Percentiles rank a stretch among this genome's conserved stretches.
phyloP scores from a whole-genome alignment of 768 basidiomycete species.

The Chalciporus piperatus region DNA sequence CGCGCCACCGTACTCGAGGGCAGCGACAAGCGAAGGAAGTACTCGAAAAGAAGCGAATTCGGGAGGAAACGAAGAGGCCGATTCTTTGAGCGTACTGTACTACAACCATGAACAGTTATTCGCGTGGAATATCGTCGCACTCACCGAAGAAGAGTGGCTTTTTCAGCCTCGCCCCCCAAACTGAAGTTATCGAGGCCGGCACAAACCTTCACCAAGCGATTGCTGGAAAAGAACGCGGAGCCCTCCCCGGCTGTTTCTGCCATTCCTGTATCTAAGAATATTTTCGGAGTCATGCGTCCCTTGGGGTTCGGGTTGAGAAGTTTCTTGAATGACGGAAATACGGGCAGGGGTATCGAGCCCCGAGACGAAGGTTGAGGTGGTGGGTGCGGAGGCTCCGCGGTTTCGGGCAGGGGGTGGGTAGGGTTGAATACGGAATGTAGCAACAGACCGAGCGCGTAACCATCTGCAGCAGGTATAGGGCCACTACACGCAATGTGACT shows the following conservation, averaged over 20 bases:
- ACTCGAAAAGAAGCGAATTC: slow-evolving; percentile 84
- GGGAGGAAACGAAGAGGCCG: slow-evolving; percentile 73
- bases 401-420: slow-evolving; percentile 63
- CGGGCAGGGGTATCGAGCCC: slow-evolving; percentile 66
- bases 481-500: slow-evolving; percentile 30
- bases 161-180: slow-evolving; percentile 78
- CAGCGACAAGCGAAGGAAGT: slow-evolving; percentile 80
- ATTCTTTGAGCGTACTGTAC: slow-evolving; percentile 74
- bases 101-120: not conserved
- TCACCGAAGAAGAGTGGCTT: slow-evolving; percentile 66
- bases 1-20: slow-evolving; percentile 76
- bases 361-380: slow-evolving; percentile 74
- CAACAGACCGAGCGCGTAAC: slow-evolving; percentile 85
- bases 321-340: slow-evolving; percentile 83
- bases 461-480: slow-evolving; percentile 68
- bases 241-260: slow-evolving; percentile 53
- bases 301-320: slow-evolving; percentile 89
- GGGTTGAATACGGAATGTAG: slow-evolving; percentile 89
- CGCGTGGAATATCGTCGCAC: not conserved
- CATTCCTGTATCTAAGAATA: slow-evolving; percentile 82
- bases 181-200: slow-evolving; percentile 83
- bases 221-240: slow-evolving; percentile 77
- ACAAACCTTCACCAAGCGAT: slow-evolving; percentile 83
- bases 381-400: slow-evolving; percentile 68
- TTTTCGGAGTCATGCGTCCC: slow-evolving; percentile 69